Conservation (phyloP, 2,329 filamentous ascomycete species). For the Cordyceps cicadae region DNA sequence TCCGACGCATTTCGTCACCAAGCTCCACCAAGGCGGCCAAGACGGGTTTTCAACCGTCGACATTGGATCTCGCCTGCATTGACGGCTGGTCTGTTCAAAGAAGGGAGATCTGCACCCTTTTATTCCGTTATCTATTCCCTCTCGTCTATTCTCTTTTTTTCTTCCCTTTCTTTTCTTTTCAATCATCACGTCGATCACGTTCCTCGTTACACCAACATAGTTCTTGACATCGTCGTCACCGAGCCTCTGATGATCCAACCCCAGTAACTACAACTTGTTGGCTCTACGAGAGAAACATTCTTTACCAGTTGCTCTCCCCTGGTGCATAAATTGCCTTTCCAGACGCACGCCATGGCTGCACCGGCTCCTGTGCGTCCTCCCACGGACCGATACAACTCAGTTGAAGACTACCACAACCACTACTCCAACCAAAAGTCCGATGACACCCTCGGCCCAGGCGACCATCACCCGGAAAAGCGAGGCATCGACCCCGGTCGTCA, state of each 20-base stretch:
- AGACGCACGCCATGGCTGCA: conserved; percentile 7
- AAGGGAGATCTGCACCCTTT: background rate
- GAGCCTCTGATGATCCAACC: background rate
- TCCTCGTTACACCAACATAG: background rate
- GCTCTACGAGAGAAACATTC: background rate
- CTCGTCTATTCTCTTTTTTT: background rate
- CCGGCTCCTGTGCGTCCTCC: conserved; percentile 5
- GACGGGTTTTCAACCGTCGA: conserved; percentile 2
- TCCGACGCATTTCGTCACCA: conserved; percentile 5
- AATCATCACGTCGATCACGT: background rate
- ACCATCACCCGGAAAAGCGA: conserved; percentile 13
- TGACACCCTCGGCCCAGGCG: conserved; percentile 20
- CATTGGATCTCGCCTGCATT: background rate
- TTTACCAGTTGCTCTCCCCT: background rate
- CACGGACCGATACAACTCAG: conserved; percentile 5
- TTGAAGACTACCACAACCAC: conserved; percentile 19
- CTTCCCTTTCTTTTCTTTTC: background rate
- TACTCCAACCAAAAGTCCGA: conserved; percentile 18
- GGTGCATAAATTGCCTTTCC: background rate
- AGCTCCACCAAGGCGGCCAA: conserved; percentile 5
- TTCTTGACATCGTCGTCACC: background rate
- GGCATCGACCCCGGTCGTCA: conserved; percentile 21
- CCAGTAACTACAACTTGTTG: background rate
- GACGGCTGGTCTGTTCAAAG: background rate
- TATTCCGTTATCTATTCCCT: background rate